Conservation (phyloP, 345 rosid genomes). For the Adansonia digitata region DNA sequence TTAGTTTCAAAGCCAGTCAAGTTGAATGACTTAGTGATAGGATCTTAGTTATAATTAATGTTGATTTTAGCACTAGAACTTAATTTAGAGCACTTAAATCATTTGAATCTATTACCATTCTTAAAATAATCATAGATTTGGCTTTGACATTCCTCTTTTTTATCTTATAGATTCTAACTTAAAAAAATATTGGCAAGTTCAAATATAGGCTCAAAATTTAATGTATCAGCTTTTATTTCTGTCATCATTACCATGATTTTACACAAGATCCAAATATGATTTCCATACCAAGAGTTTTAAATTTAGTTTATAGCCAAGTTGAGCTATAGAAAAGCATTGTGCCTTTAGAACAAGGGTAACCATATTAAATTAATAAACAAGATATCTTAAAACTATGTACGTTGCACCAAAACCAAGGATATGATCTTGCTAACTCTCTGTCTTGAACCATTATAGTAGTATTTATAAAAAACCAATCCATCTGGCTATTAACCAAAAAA, state of each 20-base stretch:
- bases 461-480: too few species aligned
- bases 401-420: too few species aligned
- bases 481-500: too few species aligned
- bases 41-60: not conserved
- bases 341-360: too few species aligned
- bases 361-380: too few species aligned
- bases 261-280: not conserved
- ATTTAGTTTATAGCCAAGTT: not conserved
- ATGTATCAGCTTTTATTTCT: not conserved
- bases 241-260: not conserved
- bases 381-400: too few species aligned
- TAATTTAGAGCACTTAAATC: not conserved
- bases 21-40: not conserved
- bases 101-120: not conserved
- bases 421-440: too few species aligned
- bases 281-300: not conserved
- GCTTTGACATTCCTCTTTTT: not conserved
- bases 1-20: not conserved
- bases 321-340: too few species aligned
- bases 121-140: not conserved
- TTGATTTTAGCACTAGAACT: not conserved
- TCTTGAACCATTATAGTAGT: too few species aligned
- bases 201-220: not conserved
- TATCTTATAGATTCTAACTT: too few species aligned
- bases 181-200: conserved; percentile 3